Conservation (phyloP, 192 early-diverging fungal species). For the Irineochytrium annulatum region DNA sequence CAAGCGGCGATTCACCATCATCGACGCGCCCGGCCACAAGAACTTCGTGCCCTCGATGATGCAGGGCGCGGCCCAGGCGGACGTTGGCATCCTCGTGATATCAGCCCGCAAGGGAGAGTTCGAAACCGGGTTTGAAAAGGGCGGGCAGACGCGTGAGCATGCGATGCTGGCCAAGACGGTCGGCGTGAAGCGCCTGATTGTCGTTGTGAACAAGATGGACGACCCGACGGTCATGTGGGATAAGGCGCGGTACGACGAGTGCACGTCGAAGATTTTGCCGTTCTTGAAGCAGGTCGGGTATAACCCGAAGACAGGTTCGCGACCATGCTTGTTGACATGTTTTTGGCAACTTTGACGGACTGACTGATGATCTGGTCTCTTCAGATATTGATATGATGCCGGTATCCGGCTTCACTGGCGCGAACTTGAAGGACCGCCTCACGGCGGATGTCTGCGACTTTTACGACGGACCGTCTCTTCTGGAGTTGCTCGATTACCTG, state of each 20-base stretch:
- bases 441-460: conserved; percentile 38
- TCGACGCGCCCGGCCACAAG: conserved; percentile 99
- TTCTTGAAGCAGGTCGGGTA: conserved; percentile 91
- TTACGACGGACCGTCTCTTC: conserved; percentile 74
- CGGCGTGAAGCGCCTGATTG: conserved; percentile 87
- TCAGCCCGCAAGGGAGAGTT: conserved; percentile 99
- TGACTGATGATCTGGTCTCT: not conserved
- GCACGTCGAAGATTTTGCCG: conserved; percentile 74
- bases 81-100: conserved; percentile 91
- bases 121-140: conserved; percentile 99
- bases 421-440: conserved; percentile 88
- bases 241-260: conserved; percentile 92
- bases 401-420: conserved; percentile 95
- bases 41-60: conserved; percentile 98
- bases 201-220: conserved; percentile 99
- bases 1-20: conserved; percentile 90
- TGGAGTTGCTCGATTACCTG: conserved; percentile 81
- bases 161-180: conserved; percentile 93
- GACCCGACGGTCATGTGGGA: conserved; percentile 93
- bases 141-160: conserved; percentile 98
- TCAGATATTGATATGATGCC: conserved; percentile 83
- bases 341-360: conserved; percentile 4
- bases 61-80: conserved; percentile 92
- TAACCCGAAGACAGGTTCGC: conserved; percentile 71
- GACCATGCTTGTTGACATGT: not conserved